Evolutionary conservation across 208 protist species (phyloP).

Genomic region (Polymyxa betae): DNA sequence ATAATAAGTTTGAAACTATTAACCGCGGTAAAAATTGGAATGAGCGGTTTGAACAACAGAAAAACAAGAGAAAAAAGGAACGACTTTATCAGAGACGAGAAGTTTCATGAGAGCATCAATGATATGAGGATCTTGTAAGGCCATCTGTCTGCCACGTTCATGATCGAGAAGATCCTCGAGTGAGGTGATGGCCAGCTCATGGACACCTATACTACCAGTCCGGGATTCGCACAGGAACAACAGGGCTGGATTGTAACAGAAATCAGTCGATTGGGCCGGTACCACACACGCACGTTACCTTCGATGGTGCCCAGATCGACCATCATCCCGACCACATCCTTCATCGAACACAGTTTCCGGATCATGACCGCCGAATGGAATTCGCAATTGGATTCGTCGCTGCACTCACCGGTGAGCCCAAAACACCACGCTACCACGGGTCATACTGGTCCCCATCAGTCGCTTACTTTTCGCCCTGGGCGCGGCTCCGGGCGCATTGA

Average conservation of each 20-base stretch:
- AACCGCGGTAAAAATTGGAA: too few relatives aligned
- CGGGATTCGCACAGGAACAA: background rate
- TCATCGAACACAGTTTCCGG: slow-evolving; percentile 43
- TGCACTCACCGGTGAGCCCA: too few relatives aligned
- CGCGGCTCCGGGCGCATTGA: background rate
- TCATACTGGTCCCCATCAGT: background rate
- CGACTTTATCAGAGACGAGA: slow-evolving; percentile 37
- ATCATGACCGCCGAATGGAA: slow-evolving; percentile 50
- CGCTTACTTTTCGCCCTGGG: background rate
- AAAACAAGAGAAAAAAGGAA: too few relatives aligned
- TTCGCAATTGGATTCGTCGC: slow-evolving; percentile 45
- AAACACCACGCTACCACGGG: too few relatives aligned
- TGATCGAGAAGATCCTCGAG: slow-evolving; percentile 39
- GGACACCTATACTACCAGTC: slow-evolving; percentile 11
- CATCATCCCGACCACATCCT: slow-evolving; percentile 24
- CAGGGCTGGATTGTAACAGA: slow-evolving; percentile 2
- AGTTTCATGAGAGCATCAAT: slow-evolving; percentile 47
- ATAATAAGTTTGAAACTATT: too few relatives aligned
- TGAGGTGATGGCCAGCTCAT: slow-evolving; percentile 39
- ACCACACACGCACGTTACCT: background rate
- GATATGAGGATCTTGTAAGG: background rate
- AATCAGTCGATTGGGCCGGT: background rate
- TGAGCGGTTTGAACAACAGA: too few relatives aligned
- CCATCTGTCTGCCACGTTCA: background rate
- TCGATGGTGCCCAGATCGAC: background rate